Percentiles rank a stretch among this genome's conserved stretches.
Conservation (phyloP, 2,329 filamentous ascomycete species). For the Hymenoscyphus occultus region DNA sequence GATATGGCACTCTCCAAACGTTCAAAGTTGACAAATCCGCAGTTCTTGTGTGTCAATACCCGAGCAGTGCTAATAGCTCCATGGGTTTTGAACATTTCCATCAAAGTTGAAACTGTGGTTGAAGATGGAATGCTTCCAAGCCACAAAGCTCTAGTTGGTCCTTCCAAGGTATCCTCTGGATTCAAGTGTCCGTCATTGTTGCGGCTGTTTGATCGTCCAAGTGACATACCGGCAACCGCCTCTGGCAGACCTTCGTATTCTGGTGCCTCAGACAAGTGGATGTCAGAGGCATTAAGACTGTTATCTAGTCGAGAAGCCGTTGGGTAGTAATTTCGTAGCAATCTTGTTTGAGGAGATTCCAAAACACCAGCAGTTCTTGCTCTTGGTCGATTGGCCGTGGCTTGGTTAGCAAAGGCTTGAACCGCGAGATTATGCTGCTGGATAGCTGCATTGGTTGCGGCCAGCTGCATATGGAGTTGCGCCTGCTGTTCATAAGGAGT, state of each 20-base stretch:
- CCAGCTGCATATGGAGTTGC: conserved; percentile 59
- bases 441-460: conserved; percentile 67
- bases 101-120: conserved; percentile 90
- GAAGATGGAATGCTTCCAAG: conserved; percentile 96
- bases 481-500: conserved; percentile 57
- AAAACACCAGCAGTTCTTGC: conserved; percentile 89
- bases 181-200: conserved; percentile 62
- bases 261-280: conserved; percentile 70
- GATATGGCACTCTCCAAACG: conserved; percentile 84
- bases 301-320: conserved; percentile 74
- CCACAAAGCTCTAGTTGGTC: conserved; percentile 91
- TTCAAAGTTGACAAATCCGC: conserved; percentile 98
- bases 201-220: conserved; percentile 63
- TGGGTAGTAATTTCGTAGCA: conserved; percentile 71
- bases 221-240: conserved; percentile 76
- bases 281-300: conserved; percentile 71
- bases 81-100: conserved; percentile 92
- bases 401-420: conserved; percentile 85
- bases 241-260: conserved; percentile 79
- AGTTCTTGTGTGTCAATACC: conserved; percentile 97
- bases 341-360: conserved; percentile 50
- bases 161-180: conserved; percentile 80
- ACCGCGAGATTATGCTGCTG: conserved; percentile 91
- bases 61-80: conserved; percentile 87
- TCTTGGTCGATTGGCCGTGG: conserved; percentile 76